A percentile compares a stretch with the other conserved stretches of the same genome.
Conservation (phyloP, 331 rosid species). For the Telfairia occidentalis region DNA sequence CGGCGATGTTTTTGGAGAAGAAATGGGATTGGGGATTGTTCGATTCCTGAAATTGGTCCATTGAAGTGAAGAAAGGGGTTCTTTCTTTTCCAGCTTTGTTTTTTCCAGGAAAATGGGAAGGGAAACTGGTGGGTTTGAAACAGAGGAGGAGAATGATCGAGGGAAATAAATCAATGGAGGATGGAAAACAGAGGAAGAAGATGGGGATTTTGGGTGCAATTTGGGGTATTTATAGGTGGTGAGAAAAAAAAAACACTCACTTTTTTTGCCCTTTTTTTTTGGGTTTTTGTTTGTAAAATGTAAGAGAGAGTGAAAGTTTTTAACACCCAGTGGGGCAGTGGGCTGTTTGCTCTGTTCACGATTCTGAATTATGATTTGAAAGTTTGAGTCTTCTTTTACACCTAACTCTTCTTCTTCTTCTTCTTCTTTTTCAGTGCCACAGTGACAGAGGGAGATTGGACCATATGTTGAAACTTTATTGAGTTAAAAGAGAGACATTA, state of each 20-base stretch:
- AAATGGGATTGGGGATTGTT: conserved; percentile 9
- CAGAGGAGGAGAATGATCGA: no score
- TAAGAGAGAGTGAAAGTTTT: conserved; percentile 3
- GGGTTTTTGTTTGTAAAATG: no score
- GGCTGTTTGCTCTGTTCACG: neutral
- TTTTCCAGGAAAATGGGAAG: neutral
- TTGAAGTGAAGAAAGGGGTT: conserved; percentile 7
- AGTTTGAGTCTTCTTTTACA: neutral
- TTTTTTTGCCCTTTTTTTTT: neutral
- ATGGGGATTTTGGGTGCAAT: neutral
- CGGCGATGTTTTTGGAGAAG: conserved; percentile 4
- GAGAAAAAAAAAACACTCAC: neutral
- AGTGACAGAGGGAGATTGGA: neutral
- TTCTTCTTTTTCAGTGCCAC: neutral
- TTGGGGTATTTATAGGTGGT: conserved; percentile 50
- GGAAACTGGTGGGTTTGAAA: no score
- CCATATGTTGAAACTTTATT: neutral
- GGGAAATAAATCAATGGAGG: no score
- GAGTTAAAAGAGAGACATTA: neutral
- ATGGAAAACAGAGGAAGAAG: neutral
- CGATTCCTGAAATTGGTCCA: conserved; percentile 29
- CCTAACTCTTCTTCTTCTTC: neutral
- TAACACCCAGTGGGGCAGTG: neutral
- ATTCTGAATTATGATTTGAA: neutral
- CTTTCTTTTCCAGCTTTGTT: neutral